These are phyloP conservation scores for Arthroderma uncinatum DNA, from an alignment of 2,329 filamentous ascomycete genomes.

Conservation along the genomic window DNA sequence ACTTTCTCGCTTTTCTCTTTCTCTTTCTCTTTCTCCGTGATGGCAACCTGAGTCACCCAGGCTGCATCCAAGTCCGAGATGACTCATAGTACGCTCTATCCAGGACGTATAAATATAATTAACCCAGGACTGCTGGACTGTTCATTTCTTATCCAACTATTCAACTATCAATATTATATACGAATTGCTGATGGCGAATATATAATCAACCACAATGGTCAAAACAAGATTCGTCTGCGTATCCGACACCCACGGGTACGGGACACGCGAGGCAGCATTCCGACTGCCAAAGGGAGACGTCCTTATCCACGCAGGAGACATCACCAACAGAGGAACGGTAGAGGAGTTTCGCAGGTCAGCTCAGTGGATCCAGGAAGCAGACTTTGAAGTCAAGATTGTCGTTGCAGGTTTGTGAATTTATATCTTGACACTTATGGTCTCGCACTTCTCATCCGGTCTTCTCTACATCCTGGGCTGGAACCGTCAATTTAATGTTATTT, in stretches of 20 bases:
- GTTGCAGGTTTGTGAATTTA: constrained; percentile 38
- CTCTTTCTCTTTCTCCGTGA: too few species aligned
- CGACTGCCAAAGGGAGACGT: constrained; percentile 47
- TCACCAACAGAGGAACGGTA: constrained; percentile 46
- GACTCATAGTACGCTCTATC: too few species aligned
- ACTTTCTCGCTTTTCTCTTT: too few species aligned
- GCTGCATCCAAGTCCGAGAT: too few species aligned
- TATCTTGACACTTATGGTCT: neutral
- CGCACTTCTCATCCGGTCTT: neutral
- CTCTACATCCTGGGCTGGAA: neutral
- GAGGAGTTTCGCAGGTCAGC: constrained; percentile 42
- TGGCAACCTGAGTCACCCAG: too few species aligned
- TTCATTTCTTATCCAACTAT: too few species aligned
- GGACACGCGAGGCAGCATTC: constrained; percentile 38
- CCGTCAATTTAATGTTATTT: too few species aligned
- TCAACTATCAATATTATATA: too few species aligned
- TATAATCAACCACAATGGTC: constrained; percentile 15
- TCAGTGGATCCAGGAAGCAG: constrained; percentile 42
- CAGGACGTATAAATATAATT: too few species aligned
- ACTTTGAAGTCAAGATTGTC: constrained; percentile 46
- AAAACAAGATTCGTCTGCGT: constrained; percentile 46
- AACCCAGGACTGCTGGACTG: too few species aligned
- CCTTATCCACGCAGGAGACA: constrained; percentile 48
- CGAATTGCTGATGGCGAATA: too few species aligned
- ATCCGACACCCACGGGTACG: constrained; percentile 48